Conservation (phyloP, 2,329 filamentous ascomycete genomes). For the Cercospora zeae-maydis region DNA sequence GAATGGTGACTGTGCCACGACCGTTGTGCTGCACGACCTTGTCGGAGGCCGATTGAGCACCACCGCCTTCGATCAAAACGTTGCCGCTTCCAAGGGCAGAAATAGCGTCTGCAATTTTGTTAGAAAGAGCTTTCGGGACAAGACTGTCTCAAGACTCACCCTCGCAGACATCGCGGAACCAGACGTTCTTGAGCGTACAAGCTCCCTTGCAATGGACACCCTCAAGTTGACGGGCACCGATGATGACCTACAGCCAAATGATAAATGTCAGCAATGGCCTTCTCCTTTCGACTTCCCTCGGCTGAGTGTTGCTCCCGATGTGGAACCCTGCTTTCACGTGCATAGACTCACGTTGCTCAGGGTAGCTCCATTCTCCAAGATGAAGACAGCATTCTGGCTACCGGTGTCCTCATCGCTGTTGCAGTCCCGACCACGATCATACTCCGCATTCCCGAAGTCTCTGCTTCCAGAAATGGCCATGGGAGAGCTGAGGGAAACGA, state of each 20-base stretch:
- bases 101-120: conserved; percentile 32
- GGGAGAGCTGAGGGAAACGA: conserved; percentile 32
- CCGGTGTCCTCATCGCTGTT: conserved; percentile 28
- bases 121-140: background rate
- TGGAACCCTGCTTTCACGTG: background rate
- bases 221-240: conserved; percentile 51
- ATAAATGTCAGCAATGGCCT: background rate
- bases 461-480: conserved; percentile 21
- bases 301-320: too few relatives aligned
- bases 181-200: conserved; percentile 48
- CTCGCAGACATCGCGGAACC: conserved; percentile 45
- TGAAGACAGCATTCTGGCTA: conserved; percentile 50
- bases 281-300: background rate
- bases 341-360: conserved; percentile 42
- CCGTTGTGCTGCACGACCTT: conserved; percentile 47
- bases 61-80: conserved; percentile 38
- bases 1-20: conserved; percentile 38
- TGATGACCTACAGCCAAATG: conserved; percentile 43
- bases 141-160: conserved; percentile 22
- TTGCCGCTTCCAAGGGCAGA: conserved; percentile 39
- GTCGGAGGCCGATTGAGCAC: conserved; percentile 40
- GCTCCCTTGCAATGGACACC: conserved; percentile 51
- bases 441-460: conserved; percentile 20
- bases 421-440: conserved; percentile 19
- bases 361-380: conserved; percentile 50